Conservation (phyloP, 78 protist genomes). For the Protostelium mycophagum region DNA sequence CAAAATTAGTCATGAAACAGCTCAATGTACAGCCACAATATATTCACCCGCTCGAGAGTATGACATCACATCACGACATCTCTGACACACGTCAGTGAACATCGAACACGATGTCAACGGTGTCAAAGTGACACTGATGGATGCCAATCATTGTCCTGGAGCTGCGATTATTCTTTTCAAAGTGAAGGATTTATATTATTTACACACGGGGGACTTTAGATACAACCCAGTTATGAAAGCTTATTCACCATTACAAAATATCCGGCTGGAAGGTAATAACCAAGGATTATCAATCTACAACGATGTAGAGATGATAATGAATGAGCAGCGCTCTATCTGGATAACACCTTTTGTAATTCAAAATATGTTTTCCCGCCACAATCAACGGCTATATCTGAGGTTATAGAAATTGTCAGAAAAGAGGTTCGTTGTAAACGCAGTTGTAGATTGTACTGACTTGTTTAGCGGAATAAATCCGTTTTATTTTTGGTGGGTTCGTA, state of each 20-base stretch:
- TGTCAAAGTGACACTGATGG: conserved; percentile 54
- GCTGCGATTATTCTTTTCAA: conserved; percentile 69
- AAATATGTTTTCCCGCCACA: conserved; percentile 79
- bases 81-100: conserved; percentile 7
- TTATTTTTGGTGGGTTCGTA: conserved; percentile 73
- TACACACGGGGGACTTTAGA: conserved; percentile 87
- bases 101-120: conserved; percentile 7
- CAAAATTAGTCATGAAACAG: conserved; percentile 25
- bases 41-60: conserved; percentile 18
- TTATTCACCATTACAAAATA: conserved; percentile 6
- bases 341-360: conserved; percentile 78
- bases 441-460: not conserved
- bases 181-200: conserved; percentile 8
- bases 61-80: conserved; percentile 9
- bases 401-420: not conserved
- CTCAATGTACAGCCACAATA: conserved; percentile 30
- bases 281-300: not conserved
- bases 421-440: conserved; percentile 21
- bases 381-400: conserved; percentile 19
- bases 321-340: conserved; percentile 34
- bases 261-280: conserved; percentile 8
- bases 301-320: not conserved
- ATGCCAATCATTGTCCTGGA: conserved; percentile 89
- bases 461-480: conserved; percentile 10
- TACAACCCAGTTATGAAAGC: conserved; percentile 12